phyloP scores from a whole-genome alignment of 2,329 filamentous ascomycete species.

The Hymenoscyphus infarciens region DNA sequence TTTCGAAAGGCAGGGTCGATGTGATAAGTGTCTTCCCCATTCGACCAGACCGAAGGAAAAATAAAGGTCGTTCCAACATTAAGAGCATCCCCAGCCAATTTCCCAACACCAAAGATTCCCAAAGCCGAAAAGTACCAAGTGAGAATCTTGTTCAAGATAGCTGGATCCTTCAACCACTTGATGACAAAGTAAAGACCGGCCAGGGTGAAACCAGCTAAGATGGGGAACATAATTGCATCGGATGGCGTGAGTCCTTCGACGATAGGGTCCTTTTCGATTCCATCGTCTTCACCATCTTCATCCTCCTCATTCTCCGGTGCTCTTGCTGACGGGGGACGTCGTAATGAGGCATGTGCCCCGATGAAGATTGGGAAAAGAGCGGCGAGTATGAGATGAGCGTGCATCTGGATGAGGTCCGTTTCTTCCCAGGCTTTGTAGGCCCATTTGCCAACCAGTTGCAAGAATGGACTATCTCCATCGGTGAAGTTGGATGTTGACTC shows the following conservation, averaged over 20 bases:
- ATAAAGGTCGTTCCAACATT: conserved; percentile 62
- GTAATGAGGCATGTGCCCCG: conserved; percentile 79
- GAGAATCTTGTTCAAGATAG: conserved; percentile 76
- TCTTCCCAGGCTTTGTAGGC: conserved; percentile 23
- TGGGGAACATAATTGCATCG: conserved; percentile 81
- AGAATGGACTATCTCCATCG: conserved; percentile 23
- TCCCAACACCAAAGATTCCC: conserved; percentile 72
- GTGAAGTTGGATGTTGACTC: conserved; percentile 18
- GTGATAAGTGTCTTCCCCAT: conserved; percentile 47
- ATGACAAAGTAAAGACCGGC: conserved; percentile 81
- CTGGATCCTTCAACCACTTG: conserved; percentile 80
- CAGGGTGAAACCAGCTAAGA: conserved; percentile 70
- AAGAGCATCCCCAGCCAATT: conserved; percentile 69
- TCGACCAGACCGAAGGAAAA: conserved; percentile 69
- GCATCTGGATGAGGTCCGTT: conserved; percentile 29
- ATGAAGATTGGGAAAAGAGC: conserved; percentile 81
- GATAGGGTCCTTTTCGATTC: conserved; percentile 54
- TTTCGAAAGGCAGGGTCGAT: conserved; percentile 37
- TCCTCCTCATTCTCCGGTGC: conserved; percentile 43
- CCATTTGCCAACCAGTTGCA: conserved; percentile 30
- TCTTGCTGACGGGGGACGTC: conserved; percentile 75
- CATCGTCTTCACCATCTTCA: conserved; percentile 44
- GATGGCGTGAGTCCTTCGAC: conserved; percentile 68
- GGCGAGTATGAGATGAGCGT: conserved; percentile 57
- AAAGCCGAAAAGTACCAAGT: conserved; percentile 79